Percentiles rank a stretch among this genome's conserved stretches.
Evolutionary conservation across 305 asterid species (phyloP).

Genomic region (Rubia balearica): DNA sequence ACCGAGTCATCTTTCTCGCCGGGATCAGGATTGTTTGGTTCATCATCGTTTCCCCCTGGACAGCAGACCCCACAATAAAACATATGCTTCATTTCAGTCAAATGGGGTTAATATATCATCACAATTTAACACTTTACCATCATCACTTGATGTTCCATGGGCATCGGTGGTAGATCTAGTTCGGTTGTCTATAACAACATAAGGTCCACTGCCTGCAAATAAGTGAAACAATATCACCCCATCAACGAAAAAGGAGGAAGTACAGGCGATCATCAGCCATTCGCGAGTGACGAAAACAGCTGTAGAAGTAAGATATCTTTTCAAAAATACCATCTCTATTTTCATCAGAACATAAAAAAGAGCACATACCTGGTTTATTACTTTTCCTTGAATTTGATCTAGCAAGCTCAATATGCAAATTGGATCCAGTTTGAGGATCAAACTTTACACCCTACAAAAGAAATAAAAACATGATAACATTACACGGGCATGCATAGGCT

Average conservation of each 20-base stretch:
- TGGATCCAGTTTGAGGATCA: conserved; percentile 91
- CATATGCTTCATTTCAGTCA: background rate
- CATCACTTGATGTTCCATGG: conserved; percentile 64
- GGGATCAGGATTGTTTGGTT: conserved; percentile 32
- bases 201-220: conserved; percentile 79
- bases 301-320: conserved; percentile 1
- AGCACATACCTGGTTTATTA: conserved; percentile 52
- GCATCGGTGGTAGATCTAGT: conserved; percentile 36
- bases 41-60: conserved; percentile 57
- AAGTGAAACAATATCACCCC: background rate
- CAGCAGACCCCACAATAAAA: conserved; percentile 14
- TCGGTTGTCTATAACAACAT: conserved; percentile 85
- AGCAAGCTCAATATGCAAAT: conserved; percentile 86
- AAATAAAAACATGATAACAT: background rate
- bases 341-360: conserved; percentile 4
- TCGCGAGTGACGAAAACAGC: conserved; percentile 6
- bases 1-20: conserved; percentile 40
- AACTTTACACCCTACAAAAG: conserved; percentile 61
- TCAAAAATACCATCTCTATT: background rate
- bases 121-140: conserved; percentile 33
- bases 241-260: background rate
- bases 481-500: background rate
- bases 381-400: conserved; percentile 58
- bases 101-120: background rate
- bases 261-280: conserved; percentile 15